A percentile compares a stretch with the other conserved stretches of the same genome.
Evolutionary conservation across 2,329 filamentous ascomycete genomes (phyloP).

Genomic region (Fusarium buxicola): DNA sequence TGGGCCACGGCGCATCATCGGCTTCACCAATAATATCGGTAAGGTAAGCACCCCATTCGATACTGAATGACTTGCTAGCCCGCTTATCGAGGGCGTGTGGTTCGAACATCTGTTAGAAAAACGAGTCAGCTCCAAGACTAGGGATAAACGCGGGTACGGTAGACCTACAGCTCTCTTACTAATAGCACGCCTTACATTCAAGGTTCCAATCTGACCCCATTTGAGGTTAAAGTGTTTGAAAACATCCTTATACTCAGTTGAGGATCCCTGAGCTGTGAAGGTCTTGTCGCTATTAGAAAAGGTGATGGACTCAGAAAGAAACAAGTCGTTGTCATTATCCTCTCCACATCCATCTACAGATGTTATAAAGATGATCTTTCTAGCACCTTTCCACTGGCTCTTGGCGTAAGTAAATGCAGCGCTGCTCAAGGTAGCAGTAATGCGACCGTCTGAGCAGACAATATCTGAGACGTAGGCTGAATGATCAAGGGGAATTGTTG

Average conservation of each 20-base stretch:
- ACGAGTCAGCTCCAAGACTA: not conserved
- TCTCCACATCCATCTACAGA: conserved; percentile 14
- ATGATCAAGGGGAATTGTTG: conserved; percentile 15
- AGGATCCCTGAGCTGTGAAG: conserved; percentile 1
- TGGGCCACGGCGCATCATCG: conserved; percentile 4
- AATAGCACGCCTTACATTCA: conserved; percentile 3
- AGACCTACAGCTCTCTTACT: conserved; percentile 10
- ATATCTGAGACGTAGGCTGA: conserved; percentile 9
- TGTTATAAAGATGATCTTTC: conserved; percentile 10
- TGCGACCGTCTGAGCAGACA: not conserved
- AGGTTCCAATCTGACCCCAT: conserved; percentile 4
- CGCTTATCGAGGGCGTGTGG: not conserved
- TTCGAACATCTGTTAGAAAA: conserved; percentile 5
- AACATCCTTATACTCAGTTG: not conserved
- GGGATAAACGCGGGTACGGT: not conserved
- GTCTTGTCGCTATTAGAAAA: conserved; percentile 9
- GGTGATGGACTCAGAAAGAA: conserved; percentile 1
- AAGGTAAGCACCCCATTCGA: not conserved
- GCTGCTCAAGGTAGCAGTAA: conserved; percentile 10
- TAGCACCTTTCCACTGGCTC: conserved; percentile 8
- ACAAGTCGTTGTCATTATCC: conserved; percentile 8
- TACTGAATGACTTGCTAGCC: not conserved
- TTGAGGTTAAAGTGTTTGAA: not conserved
- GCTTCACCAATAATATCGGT: not conserved
- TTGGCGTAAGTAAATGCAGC: conserved; percentile 10